A percentile compares a stretch with the other conserved stretches of the same genome.
phyloP scores from a whole-genome alignment of 176 grass and related monocot genomes.

The Aegilops longissima region DNA sequence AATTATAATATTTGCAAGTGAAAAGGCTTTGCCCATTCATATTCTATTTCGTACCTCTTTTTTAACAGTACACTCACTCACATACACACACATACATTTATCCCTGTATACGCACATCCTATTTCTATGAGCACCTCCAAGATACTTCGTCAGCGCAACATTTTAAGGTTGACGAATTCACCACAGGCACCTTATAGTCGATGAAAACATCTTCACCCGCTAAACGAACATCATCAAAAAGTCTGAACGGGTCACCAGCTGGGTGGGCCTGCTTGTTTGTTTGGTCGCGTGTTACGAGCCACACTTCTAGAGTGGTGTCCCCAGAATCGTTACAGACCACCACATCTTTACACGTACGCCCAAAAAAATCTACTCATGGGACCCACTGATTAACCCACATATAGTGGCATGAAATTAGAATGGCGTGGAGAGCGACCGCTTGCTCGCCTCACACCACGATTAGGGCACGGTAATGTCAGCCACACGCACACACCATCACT shows the following conservation, averaged over 20 bases:
- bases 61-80: too few relatives aligned
- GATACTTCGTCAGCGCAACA: too few relatives aligned
- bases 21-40: too few relatives aligned
- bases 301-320: background rate
- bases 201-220: too few relatives aligned
- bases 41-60: too few relatives aligned
- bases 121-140: too few relatives aligned
- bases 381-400: background rate
- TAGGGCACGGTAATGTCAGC: background rate
- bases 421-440: background rate
- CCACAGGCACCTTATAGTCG: too few relatives aligned
- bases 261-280: background rate
- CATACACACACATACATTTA: too few relatives aligned
- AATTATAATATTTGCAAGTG: too few relatives aligned
- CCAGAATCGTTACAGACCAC: conserved; percentile 1
- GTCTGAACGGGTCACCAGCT: background rate
- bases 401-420: background rate
- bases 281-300: background rate
- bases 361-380: background rate
- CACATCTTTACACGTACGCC: background rate
- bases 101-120: too few relatives aligned
- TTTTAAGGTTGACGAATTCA: too few relatives aligned
- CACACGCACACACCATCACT: background rate
- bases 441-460: background rate
- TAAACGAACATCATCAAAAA: too few relatives aligned